These are phyloP conservation scores for Cymbopogon citratus DNA, from an alignment of 176 grass and related monocot species.

Conservation along the genomic window DNA sequence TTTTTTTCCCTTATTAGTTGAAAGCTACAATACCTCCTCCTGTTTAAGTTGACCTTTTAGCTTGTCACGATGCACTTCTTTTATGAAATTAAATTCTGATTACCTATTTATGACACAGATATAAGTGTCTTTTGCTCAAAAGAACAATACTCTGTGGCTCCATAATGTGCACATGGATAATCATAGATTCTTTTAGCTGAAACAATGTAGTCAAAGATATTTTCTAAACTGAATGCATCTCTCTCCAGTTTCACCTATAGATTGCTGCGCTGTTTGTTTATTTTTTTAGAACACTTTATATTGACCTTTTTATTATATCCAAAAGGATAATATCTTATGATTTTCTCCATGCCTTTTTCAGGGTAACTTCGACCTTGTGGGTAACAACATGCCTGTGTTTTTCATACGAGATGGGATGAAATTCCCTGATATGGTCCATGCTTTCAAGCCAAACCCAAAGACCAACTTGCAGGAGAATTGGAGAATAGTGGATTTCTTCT, in stretches of 20 bases:
- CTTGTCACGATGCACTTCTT: neutral
- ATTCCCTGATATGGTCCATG: conserved; percentile 93
- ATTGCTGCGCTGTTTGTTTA: neutral
- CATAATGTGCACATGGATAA: neutral
- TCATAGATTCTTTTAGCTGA: neutral
- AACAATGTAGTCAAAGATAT: neutral
- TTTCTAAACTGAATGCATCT: neutral
- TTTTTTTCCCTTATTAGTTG: neutral
- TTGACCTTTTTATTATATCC: neutral
- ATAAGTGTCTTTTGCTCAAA: neutral
- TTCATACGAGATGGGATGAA: conserved; percentile 95
- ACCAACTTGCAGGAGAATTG: conserved; percentile 85
- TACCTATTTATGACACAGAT: too few species aligned
- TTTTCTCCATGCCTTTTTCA: conserved; percentile 37
- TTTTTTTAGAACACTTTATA: neutral
- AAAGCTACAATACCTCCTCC: neutral
- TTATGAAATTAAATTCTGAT: neutral
- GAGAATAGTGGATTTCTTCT: conserved; percentile 90
- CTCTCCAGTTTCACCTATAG: neutral
- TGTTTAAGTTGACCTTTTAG: neutral
- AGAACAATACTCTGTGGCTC: neutral
- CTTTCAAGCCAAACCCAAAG: conserved; percentile 88
- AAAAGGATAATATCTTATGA: neutral
- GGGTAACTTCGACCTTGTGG: conserved; percentile 92
- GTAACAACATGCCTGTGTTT: conserved; percentile 91